Base-by-base conservation (phyloP, 768 basidiomycete genomes). In the Rhodotorula diobovata region DNA sequence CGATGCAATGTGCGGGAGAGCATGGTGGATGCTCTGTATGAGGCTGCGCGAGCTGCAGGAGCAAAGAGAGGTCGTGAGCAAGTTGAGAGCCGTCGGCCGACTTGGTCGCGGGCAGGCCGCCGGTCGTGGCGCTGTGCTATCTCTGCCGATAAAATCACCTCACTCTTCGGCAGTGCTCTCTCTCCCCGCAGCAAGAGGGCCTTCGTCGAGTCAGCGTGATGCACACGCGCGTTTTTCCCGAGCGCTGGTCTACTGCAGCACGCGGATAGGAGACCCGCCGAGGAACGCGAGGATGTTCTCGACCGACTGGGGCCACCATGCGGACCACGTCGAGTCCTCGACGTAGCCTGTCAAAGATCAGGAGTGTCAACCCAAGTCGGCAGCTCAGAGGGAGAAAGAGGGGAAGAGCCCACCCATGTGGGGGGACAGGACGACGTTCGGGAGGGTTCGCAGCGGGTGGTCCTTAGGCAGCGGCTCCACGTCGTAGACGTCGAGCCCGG, bases 401-500 rank as follows among this genome's bases (percentile, higher is more conserved):
- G 25, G 16, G 4, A 37, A 5, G 21, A 9, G 85, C 81, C 78
- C 86, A 87, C 83, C 87, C 67, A 82, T 84, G 75, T 88, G 88
- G 2, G 87, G 87, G n/a, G 82, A 84, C 45, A 88, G 79, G 2
- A 85, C 86, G 10, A 87, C 85, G 69, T 86, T 86, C 58, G 82
- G 79, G 62, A 85, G 76, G 45, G 77, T 81, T 60, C 87, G 82
- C 30, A 87, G 68, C 1, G 85, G 83, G 76, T 87, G 85, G 61
- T 85, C 84, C 46, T 51, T 71, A 10, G 86, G 86, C 63, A 88
- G 79, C n/a, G 88, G 88, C 75, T 89, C 87, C 46, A 83, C 76
- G 57, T 87, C 87, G 76, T 84, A 89, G 2, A 89, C 88, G 78
- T 89, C 88, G 63, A 89, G 77, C 0, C 86, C 88, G 0, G 85